phyloP scores from a whole-genome alignment of 2,329 filamentous ascomycete species.

The Penicillium sp. region DNA sequence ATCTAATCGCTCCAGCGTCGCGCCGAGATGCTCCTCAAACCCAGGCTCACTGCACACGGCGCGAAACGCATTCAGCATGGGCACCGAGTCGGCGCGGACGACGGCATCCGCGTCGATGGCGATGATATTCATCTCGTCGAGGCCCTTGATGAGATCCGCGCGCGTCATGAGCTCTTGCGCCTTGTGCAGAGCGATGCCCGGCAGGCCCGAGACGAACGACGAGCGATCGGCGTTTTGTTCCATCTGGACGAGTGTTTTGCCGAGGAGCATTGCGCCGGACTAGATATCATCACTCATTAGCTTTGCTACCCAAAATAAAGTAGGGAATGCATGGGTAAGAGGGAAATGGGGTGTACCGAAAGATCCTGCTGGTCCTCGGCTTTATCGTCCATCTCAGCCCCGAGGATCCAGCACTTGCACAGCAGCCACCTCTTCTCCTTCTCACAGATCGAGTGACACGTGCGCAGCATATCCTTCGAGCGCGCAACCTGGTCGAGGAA shows the following conservation, averaged over 20 bases:
- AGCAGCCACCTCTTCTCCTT: slow-evolving; percentile 79
- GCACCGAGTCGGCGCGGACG: slow-evolving; percentile 90
- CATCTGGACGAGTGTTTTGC: slow-evolving; percentile 84
- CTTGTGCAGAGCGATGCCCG: slow-evolving; percentile 78
- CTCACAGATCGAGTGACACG: slow-evolving; percentile 75
- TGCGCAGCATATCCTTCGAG: slow-evolving; percentile 76
- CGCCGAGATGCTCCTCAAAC: slow-evolving; percentile 82
- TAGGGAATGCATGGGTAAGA: too few species aligned
- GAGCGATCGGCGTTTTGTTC: slow-evolving; percentile 64
- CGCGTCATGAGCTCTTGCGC: slow-evolving; percentile 94
- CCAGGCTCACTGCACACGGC: slow-evolving; percentile 77
- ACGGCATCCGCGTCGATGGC: slow-evolving; percentile 86
- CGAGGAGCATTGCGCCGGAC: slow-evolving; percentile 91
- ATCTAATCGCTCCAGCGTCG: slow-evolving; percentile 79
- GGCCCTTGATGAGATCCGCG: slow-evolving; percentile 87
- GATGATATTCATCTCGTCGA: slow-evolving; percentile 94
- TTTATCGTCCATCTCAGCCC: slow-evolving; percentile 88
- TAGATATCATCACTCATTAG: slow-evolving; percentile 36
- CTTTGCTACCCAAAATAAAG: too few species aligned
- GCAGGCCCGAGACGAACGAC: slow-evolving; percentile 71
- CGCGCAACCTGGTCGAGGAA: slow-evolving; percentile 90
- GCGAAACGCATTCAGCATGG: slow-evolving; percentile 91
- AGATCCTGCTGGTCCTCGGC: slow-evolving; percentile 99
- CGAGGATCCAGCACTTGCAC: slow-evolving; percentile 78
- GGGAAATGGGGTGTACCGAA: slow-evolving; percentile 59